Evolutionary conservation across 306 rosid genomes (phyloP).

Genomic region (Styphnolobium japonicum): DNA sequence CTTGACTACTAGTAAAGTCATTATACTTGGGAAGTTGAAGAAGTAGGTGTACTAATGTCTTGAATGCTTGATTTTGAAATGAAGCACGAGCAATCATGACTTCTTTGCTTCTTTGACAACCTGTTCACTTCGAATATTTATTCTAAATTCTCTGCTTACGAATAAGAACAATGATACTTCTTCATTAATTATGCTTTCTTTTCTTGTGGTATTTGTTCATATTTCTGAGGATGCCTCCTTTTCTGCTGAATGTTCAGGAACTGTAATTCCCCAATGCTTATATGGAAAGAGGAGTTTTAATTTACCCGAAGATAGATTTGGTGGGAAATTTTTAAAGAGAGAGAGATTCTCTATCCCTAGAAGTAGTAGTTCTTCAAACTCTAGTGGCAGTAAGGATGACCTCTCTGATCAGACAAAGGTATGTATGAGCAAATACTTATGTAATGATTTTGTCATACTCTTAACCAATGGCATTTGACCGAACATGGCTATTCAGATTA

Average conservation of each 20-base stretch:
- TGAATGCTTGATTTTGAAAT: neutral
- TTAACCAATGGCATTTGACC: neutral
- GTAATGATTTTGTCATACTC: neutral
- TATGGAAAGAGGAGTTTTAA: constrained; percentile 28
- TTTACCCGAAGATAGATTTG: constrained; percentile 35
- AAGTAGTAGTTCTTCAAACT: constrained; percentile 54
- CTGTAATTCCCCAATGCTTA: constrained; percentile 34
- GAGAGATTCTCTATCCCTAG: constrained; percentile 32
- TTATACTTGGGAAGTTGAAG: neutral
- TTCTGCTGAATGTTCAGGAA: constrained; percentile 39
- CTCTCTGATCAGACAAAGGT: constrained; percentile 58
- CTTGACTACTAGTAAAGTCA: neutral
- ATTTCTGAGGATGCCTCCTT: neutral
- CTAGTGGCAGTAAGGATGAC: constrained; percentile 44
- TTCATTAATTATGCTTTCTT: constrained; percentile 10
- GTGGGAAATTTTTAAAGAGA: constrained; percentile 21
- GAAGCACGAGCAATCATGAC: neutral
- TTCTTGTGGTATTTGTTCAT: neutral
- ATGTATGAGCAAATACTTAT: constrained; percentile 32
- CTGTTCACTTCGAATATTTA: neutral
- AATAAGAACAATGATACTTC: neutral
- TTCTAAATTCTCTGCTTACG: neutral
- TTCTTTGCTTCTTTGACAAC: neutral
- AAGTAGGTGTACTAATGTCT: neutral
- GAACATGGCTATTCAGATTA: neutral